phyloP scores from a whole-genome alignment of 2,329 filamentous ascomycete genomes.

The Fusarium agapanthi region DNA sequence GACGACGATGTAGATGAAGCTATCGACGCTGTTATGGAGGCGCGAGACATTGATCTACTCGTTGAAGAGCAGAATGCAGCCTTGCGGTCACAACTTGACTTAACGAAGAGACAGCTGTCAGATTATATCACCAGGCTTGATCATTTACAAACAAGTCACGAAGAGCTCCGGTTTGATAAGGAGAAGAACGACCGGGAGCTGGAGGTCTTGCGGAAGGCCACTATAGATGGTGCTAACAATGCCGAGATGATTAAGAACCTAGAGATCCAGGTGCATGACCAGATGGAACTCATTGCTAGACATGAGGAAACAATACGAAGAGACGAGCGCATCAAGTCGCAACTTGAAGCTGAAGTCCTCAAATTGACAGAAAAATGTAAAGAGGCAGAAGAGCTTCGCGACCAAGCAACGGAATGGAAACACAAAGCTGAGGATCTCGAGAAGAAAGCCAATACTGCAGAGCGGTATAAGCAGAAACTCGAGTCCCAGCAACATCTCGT shows the following conservation, averaged over 20 bases:
- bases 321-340: slow-evolving; percentile 52
- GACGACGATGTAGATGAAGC: slow-evolving; percentile 52
- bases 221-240: slow-evolving; percentile 61
- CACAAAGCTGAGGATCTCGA: slow-evolving; percentile 66
- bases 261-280: slow-evolving; percentile 67
- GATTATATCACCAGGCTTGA: slow-evolving; percentile 68
- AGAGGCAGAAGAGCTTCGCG: slow-evolving; percentile 61
- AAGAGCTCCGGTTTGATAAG: slow-evolving; percentile 71
- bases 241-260: slow-evolving; percentile 62
- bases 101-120: slow-evolving; percentile 64
- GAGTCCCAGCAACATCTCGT: slow-evolving; percentile 64
- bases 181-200: slow-evolving; percentile 65
- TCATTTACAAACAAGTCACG: slow-evolving; percentile 68
- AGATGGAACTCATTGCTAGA: slow-evolving; percentile 73
- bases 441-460: slow-evolving; percentile 70
- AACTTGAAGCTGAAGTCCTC: slow-evolving; percentile 66
- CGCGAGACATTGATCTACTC: slow-evolving; percentile 63
- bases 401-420: slow-evolving; percentile 68
- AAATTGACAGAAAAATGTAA: slow-evolving; percentile 57
- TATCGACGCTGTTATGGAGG: slow-evolving; percentile 52
- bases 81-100: slow-evolving; percentile 60
- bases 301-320: slow-evolving; percentile 65
- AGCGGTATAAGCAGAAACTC: slow-evolving; percentile 70
- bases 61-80: slow-evolving; percentile 64
- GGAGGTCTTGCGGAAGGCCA: slow-evolving; percentile 59